These are phyloP conservation scores for Diospyros kaki DNA, from an alignment of 148 eudicot species.

Conservation along the genomic window DNA sequence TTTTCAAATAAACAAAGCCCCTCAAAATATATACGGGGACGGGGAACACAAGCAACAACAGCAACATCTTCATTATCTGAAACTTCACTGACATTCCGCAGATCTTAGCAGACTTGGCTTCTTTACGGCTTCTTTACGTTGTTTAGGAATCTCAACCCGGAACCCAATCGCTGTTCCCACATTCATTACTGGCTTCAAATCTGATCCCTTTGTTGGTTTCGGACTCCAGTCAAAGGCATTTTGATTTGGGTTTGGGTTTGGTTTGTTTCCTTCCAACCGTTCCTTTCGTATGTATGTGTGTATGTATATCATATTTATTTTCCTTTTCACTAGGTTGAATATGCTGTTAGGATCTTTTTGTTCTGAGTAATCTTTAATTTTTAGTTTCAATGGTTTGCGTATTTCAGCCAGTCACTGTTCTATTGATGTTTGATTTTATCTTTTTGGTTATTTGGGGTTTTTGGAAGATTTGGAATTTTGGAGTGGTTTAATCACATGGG, in stretches of 20 bases:
- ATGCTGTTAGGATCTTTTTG: background rate
- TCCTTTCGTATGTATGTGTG: background rate
- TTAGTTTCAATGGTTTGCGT: background rate
- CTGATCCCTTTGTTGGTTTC: conserved; percentile 10
- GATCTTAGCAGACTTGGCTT: conserved; percentile 18
- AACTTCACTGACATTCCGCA: conserved; percentile 21
- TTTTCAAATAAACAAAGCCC: background rate
- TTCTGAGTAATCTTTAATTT: background rate
- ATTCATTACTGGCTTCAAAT: background rate
- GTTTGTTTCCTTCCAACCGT: conserved; percentile 10
- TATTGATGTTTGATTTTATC: conserved; percentile 13
- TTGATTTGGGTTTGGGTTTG: conserved; percentile 12
- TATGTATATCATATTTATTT: background rate
- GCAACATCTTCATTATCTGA: conserved; percentile 6
- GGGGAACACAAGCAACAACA: background rate
- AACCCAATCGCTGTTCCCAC: too few relatives aligned
- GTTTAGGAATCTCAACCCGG: too few relatives aligned
- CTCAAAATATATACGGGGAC: background rate
- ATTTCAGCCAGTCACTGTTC: conserved; percentile 12
- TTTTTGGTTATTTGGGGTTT: background rate
- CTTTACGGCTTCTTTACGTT: background rate
- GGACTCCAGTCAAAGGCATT: conserved; percentile 20
- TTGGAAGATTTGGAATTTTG: conserved; percentile 6
- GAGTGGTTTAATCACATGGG: background rate
- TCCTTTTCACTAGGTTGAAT: background rate